phyloP scores from a whole-genome alignment of 441 rosid genomes.

The Metrosideros polymorpha region DNA sequence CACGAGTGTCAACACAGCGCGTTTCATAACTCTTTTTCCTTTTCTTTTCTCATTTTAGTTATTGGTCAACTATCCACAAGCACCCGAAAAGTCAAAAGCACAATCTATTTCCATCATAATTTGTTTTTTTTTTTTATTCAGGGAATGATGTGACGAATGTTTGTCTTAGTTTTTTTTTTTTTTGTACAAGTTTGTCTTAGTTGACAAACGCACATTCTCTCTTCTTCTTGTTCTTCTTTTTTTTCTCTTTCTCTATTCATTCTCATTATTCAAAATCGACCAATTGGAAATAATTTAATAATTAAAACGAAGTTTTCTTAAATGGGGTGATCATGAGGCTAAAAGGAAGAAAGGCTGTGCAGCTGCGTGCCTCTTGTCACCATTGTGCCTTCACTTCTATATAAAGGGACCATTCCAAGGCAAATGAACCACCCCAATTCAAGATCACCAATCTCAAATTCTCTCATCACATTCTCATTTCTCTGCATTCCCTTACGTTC shows the following conservation, averaged over 20 bases:
- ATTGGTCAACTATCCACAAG: neutral
- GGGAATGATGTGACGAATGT: neutral
- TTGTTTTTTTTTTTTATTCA: too few relatives aligned
- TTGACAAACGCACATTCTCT: neutral
- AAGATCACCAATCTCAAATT: neutral
- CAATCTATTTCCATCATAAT: neutral
- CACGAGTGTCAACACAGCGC: neutral
- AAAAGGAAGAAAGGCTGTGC: neutral
- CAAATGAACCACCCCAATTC: neutral
- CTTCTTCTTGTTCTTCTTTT: too few relatives aligned
- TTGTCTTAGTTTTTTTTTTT: neutral
- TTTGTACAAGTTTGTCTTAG: neutral
- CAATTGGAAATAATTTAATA: neutral
- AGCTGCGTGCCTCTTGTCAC: neutral
- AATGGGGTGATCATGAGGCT: neutral
- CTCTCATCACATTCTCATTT: neutral
- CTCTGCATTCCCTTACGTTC: neutral
- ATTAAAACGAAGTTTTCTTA: neutral
- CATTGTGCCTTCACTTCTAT: conserved; percentile 4
- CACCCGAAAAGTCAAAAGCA: neutral
- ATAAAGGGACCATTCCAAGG: conserved; percentile 7
- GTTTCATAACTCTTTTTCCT: neutral
- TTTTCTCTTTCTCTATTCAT: neutral
- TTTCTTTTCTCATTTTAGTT: neutral
- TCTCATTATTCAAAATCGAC: neutral